Evolutionary conservation across 495 filamentous ascomycete species (phyloP).

Genomic region (Penicillium simplicissimum): DNA sequence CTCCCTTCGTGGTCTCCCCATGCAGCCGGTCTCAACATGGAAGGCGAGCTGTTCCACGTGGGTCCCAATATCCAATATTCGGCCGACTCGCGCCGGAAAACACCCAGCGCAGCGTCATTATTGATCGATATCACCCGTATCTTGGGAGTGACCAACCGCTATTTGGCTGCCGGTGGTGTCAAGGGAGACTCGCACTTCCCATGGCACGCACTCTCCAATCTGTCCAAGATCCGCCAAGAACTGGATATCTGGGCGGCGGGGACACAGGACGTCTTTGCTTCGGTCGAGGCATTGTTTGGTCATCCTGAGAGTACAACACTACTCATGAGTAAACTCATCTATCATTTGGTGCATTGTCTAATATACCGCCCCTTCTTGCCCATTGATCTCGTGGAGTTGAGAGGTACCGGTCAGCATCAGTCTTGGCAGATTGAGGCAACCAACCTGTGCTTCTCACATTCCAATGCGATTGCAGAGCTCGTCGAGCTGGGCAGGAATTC

Average conservation of each 20-base stretch:
- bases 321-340: slow-evolving; percentile 79
- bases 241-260: slow-evolving; percentile 82
- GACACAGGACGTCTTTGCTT: slow-evolving; percentile 75
- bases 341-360: slow-evolving; percentile 80
- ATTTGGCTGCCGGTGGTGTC: slow-evolving; percentile 79
- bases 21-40: slow-evolving; percentile 55
- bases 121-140: slow-evolving; percentile 82
- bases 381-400: slow-evolving; percentile 75
- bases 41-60: slow-evolving; percentile 76
- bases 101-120: slow-evolving; percentile 68
- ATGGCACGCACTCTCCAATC: slow-evolving; percentile 80
- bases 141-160: slow-evolving; percentile 78
- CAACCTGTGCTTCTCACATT: slow-evolving; percentile 82
- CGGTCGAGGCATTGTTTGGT: slow-evolving; percentile 70
- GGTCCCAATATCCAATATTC: slow-evolving; percentile 69
- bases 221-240: slow-evolving; percentile 83
- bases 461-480: slow-evolving; percentile 81
- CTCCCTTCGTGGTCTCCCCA: slow-evolving; percentile 66
- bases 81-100: slow-evolving; percentile 63
- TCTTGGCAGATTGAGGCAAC: slow-evolving; percentile 90
- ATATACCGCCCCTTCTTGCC: slow-evolving; percentile 84
- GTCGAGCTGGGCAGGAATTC: slow-evolving; percentile 70
- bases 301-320: slow-evolving; percentile 75
- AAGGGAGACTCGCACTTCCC: slow-evolving; percentile 88
- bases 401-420: slow-evolving; percentile 78